Conservation (phyloP, 768 basidiomycete genomes). For the Xerocomus potaroensis region DNA sequence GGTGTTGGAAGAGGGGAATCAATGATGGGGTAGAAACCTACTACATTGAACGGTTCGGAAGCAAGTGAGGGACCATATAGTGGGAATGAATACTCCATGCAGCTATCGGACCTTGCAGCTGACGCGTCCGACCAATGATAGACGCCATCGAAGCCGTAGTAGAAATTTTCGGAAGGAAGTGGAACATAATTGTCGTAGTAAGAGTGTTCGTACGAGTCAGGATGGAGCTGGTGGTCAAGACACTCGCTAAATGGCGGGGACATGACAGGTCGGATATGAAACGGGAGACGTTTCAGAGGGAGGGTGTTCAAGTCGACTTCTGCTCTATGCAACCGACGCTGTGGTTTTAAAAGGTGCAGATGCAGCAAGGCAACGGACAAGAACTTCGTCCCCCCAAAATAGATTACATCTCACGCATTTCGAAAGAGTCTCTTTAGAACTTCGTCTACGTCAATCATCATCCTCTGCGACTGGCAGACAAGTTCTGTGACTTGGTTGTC, state of each 20-base stretch:
- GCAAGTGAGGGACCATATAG: slow-evolving; percentile 12
- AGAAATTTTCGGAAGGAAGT: slow-evolving; percentile 26
- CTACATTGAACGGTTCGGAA: slow-evolving; percentile 15
- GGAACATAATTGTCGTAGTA: slow-evolving; percentile 21
- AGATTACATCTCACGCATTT: slow-evolving; percentile 22
- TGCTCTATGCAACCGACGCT: slow-evolving; percentile 8
- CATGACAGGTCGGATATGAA: slow-evolving; percentile 30
- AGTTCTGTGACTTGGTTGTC: slow-evolving; percentile 26
- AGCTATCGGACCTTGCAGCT: slow-evolving; percentile 22
- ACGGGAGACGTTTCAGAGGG: slow-evolving; percentile 8
- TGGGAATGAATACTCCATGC: slow-evolving; percentile 16
- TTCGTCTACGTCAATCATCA: slow-evolving; percentile 18
- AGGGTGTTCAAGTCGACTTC: slow-evolving; percentile 20
- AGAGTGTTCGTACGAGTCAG: slow-evolving; percentile 19
- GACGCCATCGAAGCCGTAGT: slow-evolving; percentile 24
- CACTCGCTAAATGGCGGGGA: slow-evolving; percentile 22
- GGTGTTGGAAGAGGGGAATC: slow-evolving; percentile 3
- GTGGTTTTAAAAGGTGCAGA: slow-evolving; percentile 22
- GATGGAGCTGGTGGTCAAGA: slow-evolving; percentile 15
- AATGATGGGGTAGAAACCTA: slow-evolving; percentile 10
- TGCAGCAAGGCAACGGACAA: slow-evolving; percentile 26
- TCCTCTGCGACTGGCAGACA: too few relatives aligned
- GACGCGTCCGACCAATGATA: slow-evolving; percentile 29
- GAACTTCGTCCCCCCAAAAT: slow-evolving; percentile 19
- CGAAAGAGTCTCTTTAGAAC: slow-evolving; percentile 16